phyloP scores from a whole-genome alignment of 768 basidiomycete genomes.

The Crepidotus variabilis region DNA sequence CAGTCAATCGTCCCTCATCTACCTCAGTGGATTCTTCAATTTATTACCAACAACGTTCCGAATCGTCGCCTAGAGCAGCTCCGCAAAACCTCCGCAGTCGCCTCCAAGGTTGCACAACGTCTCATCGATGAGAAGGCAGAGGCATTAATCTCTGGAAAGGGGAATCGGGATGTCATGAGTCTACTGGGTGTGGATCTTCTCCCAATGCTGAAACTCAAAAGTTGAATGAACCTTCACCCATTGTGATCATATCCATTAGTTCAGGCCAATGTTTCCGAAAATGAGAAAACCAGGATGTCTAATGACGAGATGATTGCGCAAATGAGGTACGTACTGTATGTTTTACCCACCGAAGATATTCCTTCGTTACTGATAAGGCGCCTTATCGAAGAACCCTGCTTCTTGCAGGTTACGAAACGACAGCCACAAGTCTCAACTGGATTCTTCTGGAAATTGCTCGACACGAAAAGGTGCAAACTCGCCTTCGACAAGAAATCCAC shows the following conservation, averaged over 20 bases:
- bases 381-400: constrained; percentile 47
- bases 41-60: constrained; percentile 27
- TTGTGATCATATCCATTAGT: constrained; percentile 25
- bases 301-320: constrained; percentile 45
- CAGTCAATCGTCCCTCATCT: constrained; percentile 26
- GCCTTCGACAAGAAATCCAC: constrained; percentile 58
- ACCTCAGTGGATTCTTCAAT: constrained; percentile 28
- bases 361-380: constrained; percentile 29
- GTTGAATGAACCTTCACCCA: background rate
- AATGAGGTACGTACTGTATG: constrained; percentile 48
- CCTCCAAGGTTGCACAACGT: constrained; percentile 28
- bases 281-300: constrained; percentile 35
- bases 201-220: background rate
- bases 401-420: constrained; percentile 58
- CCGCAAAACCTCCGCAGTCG: constrained; percentile 26
- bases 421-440: constrained; percentile 57
- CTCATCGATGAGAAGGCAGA: constrained; percentile 33
- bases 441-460: constrained; percentile 58
- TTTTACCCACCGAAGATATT: constrained; percentile 19
- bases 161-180: constrained; percentile 36
- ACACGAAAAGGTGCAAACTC: constrained; percentile 53
- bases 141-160: constrained; percentile 29
- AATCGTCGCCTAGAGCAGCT: constrained; percentile 26
- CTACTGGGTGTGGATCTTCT: constrained; percentile 31
- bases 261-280: constrained; percentile 47